phyloP scores from a whole-genome alignment of 441 rosid genomes.

The Manihot esculenta region DNA sequence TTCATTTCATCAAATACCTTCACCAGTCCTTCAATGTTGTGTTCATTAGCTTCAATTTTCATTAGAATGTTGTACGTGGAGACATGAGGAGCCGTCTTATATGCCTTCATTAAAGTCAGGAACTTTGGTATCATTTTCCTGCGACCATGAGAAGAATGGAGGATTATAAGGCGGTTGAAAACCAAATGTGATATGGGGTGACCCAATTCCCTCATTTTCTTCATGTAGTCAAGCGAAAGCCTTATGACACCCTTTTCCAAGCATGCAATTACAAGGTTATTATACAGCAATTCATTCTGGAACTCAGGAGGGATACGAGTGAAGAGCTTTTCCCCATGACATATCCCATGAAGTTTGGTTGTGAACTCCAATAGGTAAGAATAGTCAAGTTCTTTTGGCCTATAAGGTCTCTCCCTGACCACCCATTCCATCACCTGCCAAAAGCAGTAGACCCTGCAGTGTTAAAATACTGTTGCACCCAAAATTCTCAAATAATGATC shows the following conservation, averaged over 20 bases:
- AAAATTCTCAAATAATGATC: neutral
- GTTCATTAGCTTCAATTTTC: conserved; percentile 90
- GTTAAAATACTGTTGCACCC: neutral
- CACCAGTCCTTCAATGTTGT: conserved; percentile 60
- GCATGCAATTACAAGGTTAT: conserved; percentile 80
- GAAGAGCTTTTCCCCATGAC: conserved; percentile 73
- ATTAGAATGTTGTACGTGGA: conserved; percentile 84
- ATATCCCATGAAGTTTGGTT: conserved; percentile 63
- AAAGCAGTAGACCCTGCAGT: conserved; percentile 14
- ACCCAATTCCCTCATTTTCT: conserved; percentile 86
- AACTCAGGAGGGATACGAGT: conserved; percentile 64
- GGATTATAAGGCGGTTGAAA: conserved; percentile 76
- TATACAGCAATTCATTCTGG: conserved; percentile 78
- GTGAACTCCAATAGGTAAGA: conserved; percentile 80
- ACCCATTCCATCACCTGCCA: conserved; percentile 89
- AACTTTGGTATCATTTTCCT: conserved; percentile 73
- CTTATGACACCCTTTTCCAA: conserved; percentile 67
- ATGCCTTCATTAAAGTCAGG: conserved; percentile 77
- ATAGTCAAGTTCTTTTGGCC: conserved; percentile 67
- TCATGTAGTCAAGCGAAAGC: conserved; percentile 80
- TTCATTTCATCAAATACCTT: conserved; percentile 65
- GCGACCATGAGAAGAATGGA: conserved; percentile 61
- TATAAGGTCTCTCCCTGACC: conserved; percentile 77
- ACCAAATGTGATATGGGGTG: conserved; percentile 64
- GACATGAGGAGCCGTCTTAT: conserved; percentile 69